Evolutionary conservation across 1,284 basidiomycete genomes (phyloP).

Genomic region (Exobasidium cylindrosporum): DNA sequence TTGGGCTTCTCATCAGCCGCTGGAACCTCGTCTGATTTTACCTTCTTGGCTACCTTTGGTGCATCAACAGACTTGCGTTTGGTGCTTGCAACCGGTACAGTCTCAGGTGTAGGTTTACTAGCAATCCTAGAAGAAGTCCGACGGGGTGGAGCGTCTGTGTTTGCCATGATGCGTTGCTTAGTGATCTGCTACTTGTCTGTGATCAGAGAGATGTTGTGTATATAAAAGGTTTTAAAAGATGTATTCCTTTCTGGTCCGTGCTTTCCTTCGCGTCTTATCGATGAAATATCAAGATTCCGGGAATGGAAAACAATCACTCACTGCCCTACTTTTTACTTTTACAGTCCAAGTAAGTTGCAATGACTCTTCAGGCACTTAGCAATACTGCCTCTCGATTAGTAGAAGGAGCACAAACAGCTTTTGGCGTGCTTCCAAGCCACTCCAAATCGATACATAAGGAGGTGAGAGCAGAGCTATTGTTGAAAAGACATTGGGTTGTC

Average conservation of each 20-base stretch:
- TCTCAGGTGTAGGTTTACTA: background rate
- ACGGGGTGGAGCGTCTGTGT: background rate
- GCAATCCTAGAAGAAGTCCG: background rate
- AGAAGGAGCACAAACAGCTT: background rate
- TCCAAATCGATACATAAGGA: background rate
- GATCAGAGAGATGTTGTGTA: too few relatives aligned
- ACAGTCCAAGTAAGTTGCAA: too few relatives aligned
- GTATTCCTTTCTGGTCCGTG: too few relatives aligned
- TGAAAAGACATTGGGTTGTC: background rate
- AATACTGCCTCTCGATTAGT: background rate
- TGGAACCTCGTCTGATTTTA: slow-evolving; percentile 8
- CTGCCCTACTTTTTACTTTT: background rate
- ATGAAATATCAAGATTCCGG: too few relatives aligned
- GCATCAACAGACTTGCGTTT: background rate
- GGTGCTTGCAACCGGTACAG: background rate
- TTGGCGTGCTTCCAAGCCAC: background rate
- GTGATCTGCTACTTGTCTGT: background rate
- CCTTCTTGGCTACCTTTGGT: slow-evolving; percentile 14
- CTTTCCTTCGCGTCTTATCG: too few relatives aligned
- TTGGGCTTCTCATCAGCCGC: background rate
- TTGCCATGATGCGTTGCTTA: background rate
- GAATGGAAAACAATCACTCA: too few relatives aligned
- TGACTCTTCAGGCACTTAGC: background rate
- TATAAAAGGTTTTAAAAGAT: too few relatives aligned
- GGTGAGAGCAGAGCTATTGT: background rate